Evolutionary conservation across 345 rosid genomes (phyloP), one percentile per base, ranked within the genome.

Genomic region (Gossypium anomalum): DNA sequence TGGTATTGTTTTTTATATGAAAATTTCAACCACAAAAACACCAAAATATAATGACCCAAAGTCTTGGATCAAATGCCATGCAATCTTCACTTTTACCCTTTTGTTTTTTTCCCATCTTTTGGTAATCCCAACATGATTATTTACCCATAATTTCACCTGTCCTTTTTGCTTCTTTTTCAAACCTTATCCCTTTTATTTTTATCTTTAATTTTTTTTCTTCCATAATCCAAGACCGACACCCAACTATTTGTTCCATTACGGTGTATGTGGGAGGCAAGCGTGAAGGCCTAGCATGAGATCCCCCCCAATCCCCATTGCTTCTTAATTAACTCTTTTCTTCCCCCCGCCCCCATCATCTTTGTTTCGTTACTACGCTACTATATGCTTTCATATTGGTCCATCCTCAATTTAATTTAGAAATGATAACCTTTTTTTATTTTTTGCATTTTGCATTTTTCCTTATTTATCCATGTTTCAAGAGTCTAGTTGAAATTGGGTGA

Each of bases 321-420:
- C 20, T 29, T 27, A 38, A 10, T 14, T 15, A 53, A 52, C 72
- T 58, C 11, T 49, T 34, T 19, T 44, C 38, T 41, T 4, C 7
- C 41, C 7, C 41, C 41, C 38, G 7, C 38, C 41, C 7, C 1
- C 70, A 75, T 76, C 17, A 81, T 66, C 45, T 64, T 76, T 78
- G 69, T 78, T 78, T 76, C 74, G 25, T 78, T 73, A 23, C 71
- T 64, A 79, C 77, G 85, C 78, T 49, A 82, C 78, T 71, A 55
- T 44, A 67, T 9, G 22, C 17, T 62, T 29, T 0, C 49, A 47
- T 65, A 55, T 22, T 47, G 71, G 19, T 47, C 71, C 53, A 47
- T 67, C 29, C 13, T n/a, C 25, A 55, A 34, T 34, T 34, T 34
- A 34, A 34, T 34, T 5, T 34, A 34, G 41, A 34, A 34, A 34